A percentile compares a stretch with the other conserved stretches of the same genome.
These are phyloP conservation scores for Cokeromyces recurvatus DNA, from an alignment of 371 early-diverging fungal species.

Conservation along the genomic window DNA sequence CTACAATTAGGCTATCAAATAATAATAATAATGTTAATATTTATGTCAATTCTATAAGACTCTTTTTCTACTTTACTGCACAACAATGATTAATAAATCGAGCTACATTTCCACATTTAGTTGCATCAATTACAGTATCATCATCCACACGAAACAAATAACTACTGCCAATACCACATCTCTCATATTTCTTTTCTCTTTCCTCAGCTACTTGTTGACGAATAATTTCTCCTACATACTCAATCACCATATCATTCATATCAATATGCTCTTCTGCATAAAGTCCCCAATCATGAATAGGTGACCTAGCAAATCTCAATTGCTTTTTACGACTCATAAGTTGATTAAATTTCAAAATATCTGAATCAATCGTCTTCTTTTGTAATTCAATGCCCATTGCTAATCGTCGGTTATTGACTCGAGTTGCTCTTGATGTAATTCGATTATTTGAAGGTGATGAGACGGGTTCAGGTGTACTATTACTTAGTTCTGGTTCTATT, in stretches of 20 bases:
- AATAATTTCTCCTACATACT: conserved; percentile 98
- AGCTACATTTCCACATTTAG: conserved; percentile 94
- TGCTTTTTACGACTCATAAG: conserved; percentile 86
- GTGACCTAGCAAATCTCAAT: conserved; percentile 82
- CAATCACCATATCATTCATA: conserved; percentile 93
- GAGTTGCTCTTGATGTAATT: conserved; percentile 51
- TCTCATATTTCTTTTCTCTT: conserved; percentile 90
- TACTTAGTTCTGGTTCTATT: no score
- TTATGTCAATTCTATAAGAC: background rate
- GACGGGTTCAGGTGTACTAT: no score
- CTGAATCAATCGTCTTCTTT: conserved; percentile 49
- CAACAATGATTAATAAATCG: conserved; percentile 98
- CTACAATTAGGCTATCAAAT: conserved; percentile 87
- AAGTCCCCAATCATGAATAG: conserved; percentile 96
- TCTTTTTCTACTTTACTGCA: no score
- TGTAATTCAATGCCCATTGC: conserved; percentile 42
- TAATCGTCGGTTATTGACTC: conserved; percentile 58
- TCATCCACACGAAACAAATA: conserved; percentile 97
- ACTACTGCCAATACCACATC: conserved; percentile 86
- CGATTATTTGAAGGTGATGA: conserved; percentile 23
- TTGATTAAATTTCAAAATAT: conserved; percentile 83
- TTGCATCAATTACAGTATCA: conserved; percentile 97
- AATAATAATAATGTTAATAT: conserved; percentile 1
- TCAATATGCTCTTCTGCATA: conserved; percentile 91
- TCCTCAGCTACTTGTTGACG: conserved; percentile 94